These are phyloP conservation scores for Xylaria curta DNA, from an alignment of 495 filamentous ascomycete genomes.

Conservation along the genomic window DNA sequence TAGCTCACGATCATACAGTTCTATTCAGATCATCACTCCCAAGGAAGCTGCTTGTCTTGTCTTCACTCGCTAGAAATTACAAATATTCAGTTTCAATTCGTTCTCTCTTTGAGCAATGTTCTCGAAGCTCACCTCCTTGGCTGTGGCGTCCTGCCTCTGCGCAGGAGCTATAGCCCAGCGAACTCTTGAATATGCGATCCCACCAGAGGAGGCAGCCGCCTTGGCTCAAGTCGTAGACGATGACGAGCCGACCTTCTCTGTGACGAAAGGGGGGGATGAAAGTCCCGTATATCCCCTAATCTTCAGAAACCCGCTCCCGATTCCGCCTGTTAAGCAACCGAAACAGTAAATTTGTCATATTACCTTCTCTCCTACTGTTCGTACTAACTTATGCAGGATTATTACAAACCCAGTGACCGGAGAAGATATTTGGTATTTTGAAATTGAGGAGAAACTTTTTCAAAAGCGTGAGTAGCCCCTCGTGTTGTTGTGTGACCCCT, in stretches of 20 bases:
- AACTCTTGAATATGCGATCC: slow-evolving; percentile 16
- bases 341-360: slow-evolving; percentile 39
- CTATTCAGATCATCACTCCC: background rate
- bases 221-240: slow-evolving; percentile 3
- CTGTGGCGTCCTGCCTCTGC: slow-evolving; percentile 22
- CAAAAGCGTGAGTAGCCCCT: slow-evolving; percentile 29
- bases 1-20: background rate
- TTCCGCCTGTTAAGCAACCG: slow-evolving; percentile 54
- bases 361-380: background rate
- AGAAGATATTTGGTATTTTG: slow-evolving; percentile 49
- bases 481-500: background rate
- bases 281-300: slow-evolving; percentile 52
- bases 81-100: background rate
- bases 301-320: slow-evolving; percentile 55
- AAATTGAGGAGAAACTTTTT: slow-evolving; percentile 55
- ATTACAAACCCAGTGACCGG: slow-evolving; percentile 42
- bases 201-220: slow-evolving; percentile 13
- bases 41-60: background rate
- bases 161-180: slow-evolving; percentile 17
- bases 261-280: background rate
- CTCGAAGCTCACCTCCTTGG: slow-evolving; percentile 16
- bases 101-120: slow-evolving; percentile 4
- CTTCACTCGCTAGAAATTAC: background rate
- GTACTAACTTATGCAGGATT: slow-evolving; percentile 23
- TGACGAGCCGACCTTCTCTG: background rate